A percentile compares a stretch with the other conserved stretches of the same genome.
Evolutionary conservation across 306 rosid species (phyloP).

Genomic region (Medicago lupulina): DNA sequence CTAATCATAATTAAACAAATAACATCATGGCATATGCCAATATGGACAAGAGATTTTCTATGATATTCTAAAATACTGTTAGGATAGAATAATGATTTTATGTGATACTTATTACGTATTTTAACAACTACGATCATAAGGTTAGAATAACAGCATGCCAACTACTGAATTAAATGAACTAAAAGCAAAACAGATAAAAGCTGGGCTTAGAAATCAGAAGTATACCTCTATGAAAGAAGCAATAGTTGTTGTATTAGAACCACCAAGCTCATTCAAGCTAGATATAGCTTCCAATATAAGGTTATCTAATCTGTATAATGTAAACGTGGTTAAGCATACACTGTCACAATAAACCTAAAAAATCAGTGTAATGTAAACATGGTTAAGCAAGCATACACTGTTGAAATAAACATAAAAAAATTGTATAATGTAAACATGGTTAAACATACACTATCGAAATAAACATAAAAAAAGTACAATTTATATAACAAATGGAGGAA

Average conservation of each 20-base stretch:
- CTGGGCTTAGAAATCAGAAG: slow-evolving; percentile 20
- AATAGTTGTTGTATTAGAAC: slow-evolving; percentile 88
- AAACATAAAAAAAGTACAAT: slow-evolving; percentile 2
- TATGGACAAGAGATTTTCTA: neutral
- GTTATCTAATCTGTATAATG: slow-evolving; percentile 72
- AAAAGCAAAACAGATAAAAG: no score
- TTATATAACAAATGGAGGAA: neutral
- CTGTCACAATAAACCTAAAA: neutral
- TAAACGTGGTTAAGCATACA: slow-evolving; percentile 27
- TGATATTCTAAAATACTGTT: no score
- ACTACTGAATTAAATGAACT: no score
- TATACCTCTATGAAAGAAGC: slow-evolving; percentile 86
- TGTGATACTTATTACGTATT: no score
- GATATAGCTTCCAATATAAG: slow-evolving; percentile 86
- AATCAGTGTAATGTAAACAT: slow-evolving; percentile 51
- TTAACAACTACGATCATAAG: no score
- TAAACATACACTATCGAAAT: neutral
- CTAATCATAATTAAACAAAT: neutral
- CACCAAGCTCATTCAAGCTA: slow-evolving; percentile 78
- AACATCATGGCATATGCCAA: neutral
- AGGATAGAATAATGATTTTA: no score
- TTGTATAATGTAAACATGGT: no score
- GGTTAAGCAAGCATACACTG: slow-evolving; percentile 21
- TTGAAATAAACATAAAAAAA: neutral
- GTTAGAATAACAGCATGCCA: no score